These are phyloP conservation scores for Selenicereus undatus DNA, from an alignment of 148 eudicot genomes.

Conservation along the genomic window DNA sequence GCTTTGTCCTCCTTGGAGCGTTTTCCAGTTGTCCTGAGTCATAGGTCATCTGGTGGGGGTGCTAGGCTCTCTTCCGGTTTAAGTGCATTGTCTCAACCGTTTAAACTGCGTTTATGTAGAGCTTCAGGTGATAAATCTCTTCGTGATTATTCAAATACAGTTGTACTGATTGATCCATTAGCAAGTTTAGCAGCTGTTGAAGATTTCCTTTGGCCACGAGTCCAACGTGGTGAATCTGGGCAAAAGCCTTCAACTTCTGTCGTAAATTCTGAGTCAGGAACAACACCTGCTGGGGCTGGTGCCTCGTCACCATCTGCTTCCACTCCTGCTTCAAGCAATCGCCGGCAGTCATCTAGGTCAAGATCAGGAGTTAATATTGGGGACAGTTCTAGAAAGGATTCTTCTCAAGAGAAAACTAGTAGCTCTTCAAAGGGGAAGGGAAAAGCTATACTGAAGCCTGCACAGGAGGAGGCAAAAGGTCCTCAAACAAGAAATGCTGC, in stretches of 20 bases:
- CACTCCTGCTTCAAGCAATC: constrained; percentile 58
- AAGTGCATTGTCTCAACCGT: constrained; percentile 82
- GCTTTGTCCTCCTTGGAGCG: constrained; percentile 92
- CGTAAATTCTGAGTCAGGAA: constrained; percentile 64
- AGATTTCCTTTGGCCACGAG: constrained; percentile 94
- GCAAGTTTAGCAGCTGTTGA: constrained; percentile 97
- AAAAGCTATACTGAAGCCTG: constrained; percentile 71
- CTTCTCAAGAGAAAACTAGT: constrained; percentile 49
- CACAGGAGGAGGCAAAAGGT: constrained; percentile 64
- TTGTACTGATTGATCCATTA: constrained; percentile 92
- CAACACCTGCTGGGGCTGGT: constrained; percentile 55
- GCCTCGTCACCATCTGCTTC: constrained; percentile 59
- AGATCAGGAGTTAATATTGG: constrained; percentile 65
- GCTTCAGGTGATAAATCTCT: constrained; percentile 90
- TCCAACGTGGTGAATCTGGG: constrained; percentile 80
- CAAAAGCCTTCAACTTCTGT: constrained; percentile 63
- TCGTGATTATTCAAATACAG: constrained; percentile 94
- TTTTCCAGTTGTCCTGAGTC: constrained; percentile 89
- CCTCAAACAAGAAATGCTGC: constrained; percentile 91
- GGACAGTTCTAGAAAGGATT: constrained; percentile 51
- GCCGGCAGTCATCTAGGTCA: constrained; percentile 79
- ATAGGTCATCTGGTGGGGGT: constrained; percentile 76
- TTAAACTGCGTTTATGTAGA: constrained; percentile 92
- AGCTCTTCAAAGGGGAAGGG: constrained; percentile 85
- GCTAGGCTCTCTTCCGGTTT: constrained; percentile 84